Conservation (phyloP, 805 yeast species). For the Priceomyces haplophilus region DNA sequence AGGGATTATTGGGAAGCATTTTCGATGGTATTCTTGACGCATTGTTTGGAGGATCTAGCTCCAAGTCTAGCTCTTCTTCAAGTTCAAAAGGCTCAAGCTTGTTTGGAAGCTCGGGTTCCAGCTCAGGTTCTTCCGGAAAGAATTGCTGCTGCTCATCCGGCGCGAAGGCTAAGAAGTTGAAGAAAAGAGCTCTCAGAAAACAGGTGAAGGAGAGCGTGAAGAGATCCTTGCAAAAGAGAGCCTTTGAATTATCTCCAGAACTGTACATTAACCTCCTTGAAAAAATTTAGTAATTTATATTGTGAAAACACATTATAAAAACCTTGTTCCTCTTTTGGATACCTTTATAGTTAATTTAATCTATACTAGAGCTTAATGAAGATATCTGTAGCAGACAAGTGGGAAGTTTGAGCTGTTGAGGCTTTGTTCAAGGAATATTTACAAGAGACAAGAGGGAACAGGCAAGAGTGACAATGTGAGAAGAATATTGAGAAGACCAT, state of each 20-base stretch:
- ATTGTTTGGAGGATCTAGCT: slow-evolving; percentile 10
- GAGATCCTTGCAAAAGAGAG: slow-evolving; percentile 20
- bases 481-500: too few relatives aligned
- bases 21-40: slow-evolving; percentile 11
- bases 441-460: too few relatives aligned
- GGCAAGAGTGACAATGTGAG: too few relatives aligned
- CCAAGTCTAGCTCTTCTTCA: slow-evolving; percentile 1
- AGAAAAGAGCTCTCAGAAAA: slow-evolving; percentile 23
- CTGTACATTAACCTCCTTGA: slow-evolving; percentile 4
- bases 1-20: slow-evolving; percentile 9
- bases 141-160: slow-evolving; percentile 25
- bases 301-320: neutral
- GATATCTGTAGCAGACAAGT: too few relatives aligned
- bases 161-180: slow-evolving; percentile 14
- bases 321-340: neutral
- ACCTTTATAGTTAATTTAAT: neutral
- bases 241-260: slow-evolving; percentile 4
- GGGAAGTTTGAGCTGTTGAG: neutral
- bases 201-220: slow-evolving; percentile 18
- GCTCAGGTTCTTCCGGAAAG: slow-evolving; percentile 10
- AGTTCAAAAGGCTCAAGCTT: slow-evolving; percentile 4
- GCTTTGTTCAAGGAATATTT: too few relatives aligned
- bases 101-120: slow-evolving; percentile 6
- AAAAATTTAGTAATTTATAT: neutral
- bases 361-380: neutral